Evolutionary conservation across 2,329 filamentous ascomycete genomes (phyloP).

Genomic region (Aspergillus nomiae): DNA sequence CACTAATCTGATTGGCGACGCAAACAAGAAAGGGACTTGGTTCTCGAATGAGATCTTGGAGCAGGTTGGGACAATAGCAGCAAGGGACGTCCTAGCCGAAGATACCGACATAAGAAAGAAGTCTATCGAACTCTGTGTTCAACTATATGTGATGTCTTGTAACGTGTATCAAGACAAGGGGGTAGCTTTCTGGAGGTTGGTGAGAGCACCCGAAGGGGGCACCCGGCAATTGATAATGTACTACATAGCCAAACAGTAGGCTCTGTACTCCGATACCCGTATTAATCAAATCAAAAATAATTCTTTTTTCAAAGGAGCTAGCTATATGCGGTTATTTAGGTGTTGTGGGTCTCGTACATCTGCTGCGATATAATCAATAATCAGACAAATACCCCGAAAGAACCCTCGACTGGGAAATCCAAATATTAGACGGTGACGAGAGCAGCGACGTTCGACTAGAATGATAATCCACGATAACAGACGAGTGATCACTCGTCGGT

Average conservation of each 20-base stretch:
- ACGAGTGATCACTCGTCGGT: background rate
- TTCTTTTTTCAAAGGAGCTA: background rate
- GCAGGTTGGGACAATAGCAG: slow-evolving; percentile 37
- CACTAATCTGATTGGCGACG: slow-evolving; percentile 27
- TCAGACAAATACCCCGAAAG: background rate
- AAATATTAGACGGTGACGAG: background rate
- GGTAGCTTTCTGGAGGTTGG: slow-evolving; percentile 28
- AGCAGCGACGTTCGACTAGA: background rate
- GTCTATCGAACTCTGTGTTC: slow-evolving; percentile 38
- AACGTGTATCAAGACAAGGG: background rate
- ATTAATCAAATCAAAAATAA: background rate
- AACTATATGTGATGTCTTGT: slow-evolving; percentile 29
- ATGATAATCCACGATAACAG: background rate
- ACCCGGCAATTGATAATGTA: slow-evolving; percentile 40
- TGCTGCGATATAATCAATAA: background rate
- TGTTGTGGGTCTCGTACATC: background rate
- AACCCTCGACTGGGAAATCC: background rate
- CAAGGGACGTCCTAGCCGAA: slow-evolving; percentile 32
- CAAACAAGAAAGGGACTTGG: slow-evolving; percentile 22
- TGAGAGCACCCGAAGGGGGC: slow-evolving; percentile 32
- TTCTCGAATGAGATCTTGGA: slow-evolving; percentile 22
- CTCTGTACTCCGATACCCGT: background rate
- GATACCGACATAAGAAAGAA: slow-evolving; percentile 42
- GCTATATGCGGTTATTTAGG: background rate
- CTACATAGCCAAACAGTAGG: slow-evolving; percentile 29